A percentile compares a stretch with the other conserved stretches of the same genome.
Conservation (phyloP, 2,329 filamentous ascomycete species). For the Colletotrichum echinochloae region DNA sequence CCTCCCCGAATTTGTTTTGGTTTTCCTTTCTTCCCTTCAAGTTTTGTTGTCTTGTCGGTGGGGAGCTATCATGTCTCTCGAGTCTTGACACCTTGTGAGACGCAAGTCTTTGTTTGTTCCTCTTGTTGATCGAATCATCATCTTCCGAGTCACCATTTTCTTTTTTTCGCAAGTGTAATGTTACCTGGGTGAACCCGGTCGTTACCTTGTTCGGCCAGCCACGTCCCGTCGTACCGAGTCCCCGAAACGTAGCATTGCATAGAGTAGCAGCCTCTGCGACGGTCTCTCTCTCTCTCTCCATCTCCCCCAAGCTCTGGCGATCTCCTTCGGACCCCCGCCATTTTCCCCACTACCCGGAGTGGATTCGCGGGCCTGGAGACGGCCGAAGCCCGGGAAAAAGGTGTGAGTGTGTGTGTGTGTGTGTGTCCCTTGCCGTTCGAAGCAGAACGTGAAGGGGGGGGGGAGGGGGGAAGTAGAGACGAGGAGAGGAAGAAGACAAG, state of each 20-base stretch:
- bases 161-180: not conserved
- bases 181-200: not conserved
- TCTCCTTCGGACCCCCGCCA: not conserved
- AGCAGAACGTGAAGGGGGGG: not conserved
- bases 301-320: not conserved
- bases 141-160: too few relatives aligned
- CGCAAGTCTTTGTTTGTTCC: not conserved
- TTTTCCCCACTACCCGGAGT: not conserved
- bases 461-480: not conserved
- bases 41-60: not conserved
- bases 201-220: conserved; percentile 11
- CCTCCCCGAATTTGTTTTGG: too few relatives aligned
- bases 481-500: not conserved
- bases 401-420: too few relatives aligned
- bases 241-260: not conserved
- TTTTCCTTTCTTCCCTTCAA: not conserved
- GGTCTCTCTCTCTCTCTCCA: not conserved
- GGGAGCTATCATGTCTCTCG: not conserved
- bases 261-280: not conserved
- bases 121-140: too few relatives aligned
- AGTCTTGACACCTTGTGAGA: not conserved
- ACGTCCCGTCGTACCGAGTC: not conserved
- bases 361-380: conserved; percentile 7
- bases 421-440: not conserved
- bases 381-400: not conserved